Evolutionary conservation across 2,329 filamentous ascomycete species (phyloP), one percentile per base, ranked within the genome.

Genomic region (Blastomyces parvus): DNA sequence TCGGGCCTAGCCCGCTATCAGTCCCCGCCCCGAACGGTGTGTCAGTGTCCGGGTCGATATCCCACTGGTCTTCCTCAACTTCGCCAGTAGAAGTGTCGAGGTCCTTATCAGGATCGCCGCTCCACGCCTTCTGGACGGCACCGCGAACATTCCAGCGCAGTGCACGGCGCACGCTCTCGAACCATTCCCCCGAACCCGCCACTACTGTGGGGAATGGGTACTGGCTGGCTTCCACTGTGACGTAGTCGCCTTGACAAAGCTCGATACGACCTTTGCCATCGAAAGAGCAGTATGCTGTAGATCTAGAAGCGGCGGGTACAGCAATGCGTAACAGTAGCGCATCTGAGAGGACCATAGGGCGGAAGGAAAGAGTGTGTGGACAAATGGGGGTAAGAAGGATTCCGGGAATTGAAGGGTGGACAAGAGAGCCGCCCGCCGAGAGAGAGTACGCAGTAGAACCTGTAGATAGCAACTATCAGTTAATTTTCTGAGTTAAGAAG

Each of bases 161-260:
- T 3, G 93, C 96, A 65, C 93, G 86, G 61, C 90, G 91, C 59
- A 99, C 91, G 71, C 90, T 95, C 75, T 97, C 90, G 73, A 99
- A 97, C 94, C 94, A 99, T 75, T 99, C 94, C 0, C 88, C 89
- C 65, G 88, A 88, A 66, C 88, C 90, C 67, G 91, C 89, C 64
- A 95, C 90, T 53, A 99, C 93, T 0, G 94, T 97, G 2, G 94
- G 94, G 79, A 99, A 97, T 0, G 94, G 94, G 72, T 97, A 99
- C 74, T 96, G 91, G 38, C 90, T 95, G 3, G 94, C 94, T 50
- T 93, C 91, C 70, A 99, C 94, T 65, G 93, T 97, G 74, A 99
- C 94, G 70, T 93, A 90, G 77, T 99, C 94, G 62, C 94, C 94
- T 71, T 93, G 90, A 66, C 88, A 88, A 44, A 99, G 86, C 77